A percentile compares a stretch with the other conserved stretches of the same genome.
phyloP scores from a whole-genome alignment of 176 grass and related monocot species.

The Secale cereale region DNA sequence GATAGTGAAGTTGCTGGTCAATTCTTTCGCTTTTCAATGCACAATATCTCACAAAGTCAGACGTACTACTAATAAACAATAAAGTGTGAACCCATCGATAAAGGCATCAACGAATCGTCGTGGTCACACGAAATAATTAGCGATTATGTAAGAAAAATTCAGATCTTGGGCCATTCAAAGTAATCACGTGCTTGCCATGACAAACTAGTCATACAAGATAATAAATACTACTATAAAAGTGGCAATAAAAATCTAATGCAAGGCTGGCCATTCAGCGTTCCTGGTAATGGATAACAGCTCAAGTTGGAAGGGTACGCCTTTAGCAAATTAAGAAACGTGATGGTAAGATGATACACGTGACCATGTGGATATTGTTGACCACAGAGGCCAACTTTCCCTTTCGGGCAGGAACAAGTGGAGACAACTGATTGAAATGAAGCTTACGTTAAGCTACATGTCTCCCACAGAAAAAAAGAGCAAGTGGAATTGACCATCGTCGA shows the following conservation, averaged over 20 bases:
- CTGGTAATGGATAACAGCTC: conserved; percentile 22
- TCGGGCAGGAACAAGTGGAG: conserved; percentile 39
- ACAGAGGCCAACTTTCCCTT: conserved; percentile 53
- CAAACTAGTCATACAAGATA: conserved; percentile 1
- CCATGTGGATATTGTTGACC: conserved; percentile 48
- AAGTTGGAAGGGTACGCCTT: conserved; percentile 14
- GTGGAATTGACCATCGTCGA: neutral
- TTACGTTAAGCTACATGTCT: conserved; percentile 40
- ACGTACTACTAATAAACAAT: neutral
- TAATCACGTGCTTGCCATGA: conserved; percentile 21
- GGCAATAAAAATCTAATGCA: neutral
- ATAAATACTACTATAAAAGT: neutral
- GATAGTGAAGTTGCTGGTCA: conserved; percentile 29
- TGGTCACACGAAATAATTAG: neutral
- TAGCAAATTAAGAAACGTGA: conserved; percentile 3
- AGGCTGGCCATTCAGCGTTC: neutral
- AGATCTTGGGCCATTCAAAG: conserved; percentile 29
- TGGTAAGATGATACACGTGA: conserved; percentile 43
- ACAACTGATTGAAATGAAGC: conserved; percentile 21
- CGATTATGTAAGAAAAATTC: conserved; percentile 8
- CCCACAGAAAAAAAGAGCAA: conserved; percentile 12
- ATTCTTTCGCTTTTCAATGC: neutral
- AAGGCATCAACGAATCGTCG: neutral
- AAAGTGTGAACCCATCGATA: conserved; percentile 7
- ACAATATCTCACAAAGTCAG: neutral